Evolutionary conservation across 805 yeast species (phyloP).

Genomic region (Nakazawaea molendinolei): DNA sequence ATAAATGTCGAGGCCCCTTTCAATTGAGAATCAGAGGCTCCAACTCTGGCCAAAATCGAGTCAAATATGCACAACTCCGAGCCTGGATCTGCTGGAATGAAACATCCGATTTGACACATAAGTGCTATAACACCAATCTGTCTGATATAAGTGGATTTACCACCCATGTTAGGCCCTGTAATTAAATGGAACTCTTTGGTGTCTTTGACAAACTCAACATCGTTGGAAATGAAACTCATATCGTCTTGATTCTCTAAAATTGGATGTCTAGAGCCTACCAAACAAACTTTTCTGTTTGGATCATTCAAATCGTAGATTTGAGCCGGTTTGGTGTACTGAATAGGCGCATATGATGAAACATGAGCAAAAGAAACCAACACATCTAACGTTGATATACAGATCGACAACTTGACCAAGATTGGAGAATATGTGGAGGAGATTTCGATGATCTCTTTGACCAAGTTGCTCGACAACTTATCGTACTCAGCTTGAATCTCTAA

Average conservation of each 20-base stretch:
- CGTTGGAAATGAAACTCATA: conserved; percentile 85
- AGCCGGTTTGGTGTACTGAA: conserved; percentile 70
- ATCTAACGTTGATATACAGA: conserved; percentile 67
- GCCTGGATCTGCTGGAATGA: conserved; percentile 65
- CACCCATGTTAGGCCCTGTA: conserved; percentile 98
- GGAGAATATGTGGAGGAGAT: conserved; percentile 80
- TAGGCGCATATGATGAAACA: conserved; percentile 74
- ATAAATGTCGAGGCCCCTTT: conserved; percentile 95
- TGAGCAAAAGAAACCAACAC: conserved; percentile 84
- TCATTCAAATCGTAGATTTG: conserved; percentile 47
- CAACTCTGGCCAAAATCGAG: conserved; percentile 92
- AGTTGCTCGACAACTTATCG: conserved; percentile 64
- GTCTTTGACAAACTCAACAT: conserved; percentile 56
- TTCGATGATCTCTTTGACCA: conserved; percentile 76
- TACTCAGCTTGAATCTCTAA: conserved; percentile 58
- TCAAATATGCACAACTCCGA: conserved; percentile 85
- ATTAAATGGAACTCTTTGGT: conserved; percentile 69
- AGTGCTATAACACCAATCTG: conserved; percentile 84
- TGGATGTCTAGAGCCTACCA: conserved; percentile 87
- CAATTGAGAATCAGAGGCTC: conserved; percentile 96
- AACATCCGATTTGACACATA: conserved; percentile 86
- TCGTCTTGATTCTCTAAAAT: conserved; percentile 91
- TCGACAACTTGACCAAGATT: conserved; percentile 62
- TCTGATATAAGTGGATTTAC: conserved; percentile 88
- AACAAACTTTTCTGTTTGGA: conserved; percentile 38